A percentile compares a stretch with the other conserved stretches of the same genome.
phyloP scores from a whole-genome alignment of 495 filamentous ascomycete genomes.

The Penicillium silybi region DNA sequence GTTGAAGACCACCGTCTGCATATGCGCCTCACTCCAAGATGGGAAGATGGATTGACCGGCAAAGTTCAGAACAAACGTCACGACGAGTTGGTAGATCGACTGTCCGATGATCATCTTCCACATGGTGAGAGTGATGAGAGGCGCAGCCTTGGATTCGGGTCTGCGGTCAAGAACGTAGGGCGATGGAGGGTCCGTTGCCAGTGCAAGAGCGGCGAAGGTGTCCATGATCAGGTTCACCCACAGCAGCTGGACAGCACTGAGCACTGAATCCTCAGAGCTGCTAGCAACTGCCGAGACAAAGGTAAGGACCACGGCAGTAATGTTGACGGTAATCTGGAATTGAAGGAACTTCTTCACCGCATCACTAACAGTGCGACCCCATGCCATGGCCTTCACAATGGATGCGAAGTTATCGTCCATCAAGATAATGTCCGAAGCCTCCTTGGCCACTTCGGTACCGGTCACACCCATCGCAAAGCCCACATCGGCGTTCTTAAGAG shows the following conservation, averaged over 20 bases:
- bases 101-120: conserved; percentile 95
- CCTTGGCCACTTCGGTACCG: conserved; percentile 89
- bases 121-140: conserved; percentile 76
- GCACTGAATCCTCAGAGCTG: conserved; percentile 61
- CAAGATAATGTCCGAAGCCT: conserved; percentile 88
- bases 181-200: conserved; percentile 80
- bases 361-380: conserved; percentile 87
- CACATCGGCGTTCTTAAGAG: conserved; percentile 81
- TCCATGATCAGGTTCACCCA: conserved; percentile 97
- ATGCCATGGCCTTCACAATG: conserved; percentile 82
- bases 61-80: conserved; percentile 76
- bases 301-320: conserved; percentile 80
- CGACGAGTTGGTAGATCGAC: conserved; percentile 74
- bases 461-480: conserved; percentile 91
- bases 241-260: conserved; percentile 80
- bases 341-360: conserved; percentile 88
- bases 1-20: conserved; percentile 80
- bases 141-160: conserved; percentile 72
- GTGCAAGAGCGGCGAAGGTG: conserved; percentile 89
- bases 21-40: conserved; percentile 40
- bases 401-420: conserved; percentile 94
- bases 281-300: conserved; percentile 76
- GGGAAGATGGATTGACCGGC: conserved; percentile 58
- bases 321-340: conserved; percentile 92
- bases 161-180: conserved; percentile 65